Percentiles rank a stretch among this genome's conserved stretches.
phyloP scores from a whole-genome alignment of 2,329 filamentous ascomycete species.

The Diaporthe citriasiana region DNA sequence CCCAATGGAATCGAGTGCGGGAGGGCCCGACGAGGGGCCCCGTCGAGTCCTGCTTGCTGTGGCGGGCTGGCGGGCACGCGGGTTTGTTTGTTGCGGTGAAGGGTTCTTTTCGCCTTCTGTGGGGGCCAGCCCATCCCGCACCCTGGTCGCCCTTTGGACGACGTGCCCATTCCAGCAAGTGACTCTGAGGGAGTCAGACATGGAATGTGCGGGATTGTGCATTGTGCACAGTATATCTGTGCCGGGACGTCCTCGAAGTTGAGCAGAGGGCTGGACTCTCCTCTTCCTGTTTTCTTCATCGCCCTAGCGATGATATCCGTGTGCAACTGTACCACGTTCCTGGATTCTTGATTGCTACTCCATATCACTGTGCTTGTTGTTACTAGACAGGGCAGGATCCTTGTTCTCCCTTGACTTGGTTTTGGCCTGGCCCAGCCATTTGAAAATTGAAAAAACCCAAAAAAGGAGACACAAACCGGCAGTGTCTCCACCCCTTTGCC shows the following conservation, averaged over 20 bases:
- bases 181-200: slow-evolving; percentile 19
- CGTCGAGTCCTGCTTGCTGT: slow-evolving; percentile 2
- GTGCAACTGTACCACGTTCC: slow-evolving; percentile 17
- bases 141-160: slow-evolving; percentile 3
- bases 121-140: slow-evolving; percentile 14
- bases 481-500: not conserved
- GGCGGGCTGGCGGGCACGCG: slow-evolving; percentile 1
- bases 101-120: slow-evolving; percentile 18
- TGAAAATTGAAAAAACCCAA: too few species aligned
- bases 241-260: slow-evolving; percentile 6
- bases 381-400: slow-evolving; percentile 29
- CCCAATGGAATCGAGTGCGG: slow-evolving; percentile 33
- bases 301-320: slow-evolving; percentile 10
- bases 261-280: not conserved
- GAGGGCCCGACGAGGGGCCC: slow-evolving; percentile 29
- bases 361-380: slow-evolving; percentile 25
- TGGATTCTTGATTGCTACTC: not conserved
- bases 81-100: slow-evolving; percentile 28
- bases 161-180: slow-evolving; percentile 22
- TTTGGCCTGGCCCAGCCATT: slow-evolving; percentile 15
- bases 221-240: slow-evolving; percentile 17
- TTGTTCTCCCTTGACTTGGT: slow-evolving; percentile 13
- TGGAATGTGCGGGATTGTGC: slow-evolving; percentile 13
- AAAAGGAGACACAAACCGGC: not conserved
- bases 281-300: slow-evolving; percentile 8